Base-by-base conservation (phyloP, 1,139 yeast species). In the Kodamaea fungicola region DNA sequence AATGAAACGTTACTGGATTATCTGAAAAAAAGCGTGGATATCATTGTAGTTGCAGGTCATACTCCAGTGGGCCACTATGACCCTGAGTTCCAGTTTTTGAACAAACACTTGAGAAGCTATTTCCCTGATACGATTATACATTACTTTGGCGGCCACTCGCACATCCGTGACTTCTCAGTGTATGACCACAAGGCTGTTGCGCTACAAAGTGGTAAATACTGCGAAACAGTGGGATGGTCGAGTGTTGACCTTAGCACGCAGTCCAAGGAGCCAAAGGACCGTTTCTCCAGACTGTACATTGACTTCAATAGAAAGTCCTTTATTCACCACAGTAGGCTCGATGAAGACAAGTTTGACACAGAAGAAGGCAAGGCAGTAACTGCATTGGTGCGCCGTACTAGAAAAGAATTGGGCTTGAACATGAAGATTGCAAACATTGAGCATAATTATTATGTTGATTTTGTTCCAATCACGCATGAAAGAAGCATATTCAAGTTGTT, bases 131-230 rank as follows among this genome's bases (percentile, higher is more conserved):
- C 75, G 0, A 70, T 81, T 1, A 85, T 92, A 35, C 96, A 88
- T 53, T 85, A 85, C 54, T 82, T 92, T 57, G 97, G 97, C 1
- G 98, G 97, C 1, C 98, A 92, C 60, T 81, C 95, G 30, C 98
- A 92, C 57, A 80, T 92, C 28, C 71, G 98, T 44, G 97, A 92
- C 60, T 90, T 83, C 57, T 72, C 76, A 5, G 67, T 79, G 4
- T 71, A 79, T 42, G 98, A 92, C 55, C 62, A 66, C 2, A 66
- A 64, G 38, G 76, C 94, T 23, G 78, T 87, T 0, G 96, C 83
- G 0, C 59, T 92, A 22, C 95, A 90, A 60, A 85, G 96, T 51
- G 98, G 98, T 0, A 71, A 97, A 37, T 92, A 85, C 52, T 78
- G 95, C 53, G 98, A 92, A 57, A 90, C 97, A 0, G 74, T 86